These are phyloP conservation scores for Salmacisia buchloeana DNA, from an alignment of 1,284 basidiomycete species.

Conservation along the genomic window DNA sequence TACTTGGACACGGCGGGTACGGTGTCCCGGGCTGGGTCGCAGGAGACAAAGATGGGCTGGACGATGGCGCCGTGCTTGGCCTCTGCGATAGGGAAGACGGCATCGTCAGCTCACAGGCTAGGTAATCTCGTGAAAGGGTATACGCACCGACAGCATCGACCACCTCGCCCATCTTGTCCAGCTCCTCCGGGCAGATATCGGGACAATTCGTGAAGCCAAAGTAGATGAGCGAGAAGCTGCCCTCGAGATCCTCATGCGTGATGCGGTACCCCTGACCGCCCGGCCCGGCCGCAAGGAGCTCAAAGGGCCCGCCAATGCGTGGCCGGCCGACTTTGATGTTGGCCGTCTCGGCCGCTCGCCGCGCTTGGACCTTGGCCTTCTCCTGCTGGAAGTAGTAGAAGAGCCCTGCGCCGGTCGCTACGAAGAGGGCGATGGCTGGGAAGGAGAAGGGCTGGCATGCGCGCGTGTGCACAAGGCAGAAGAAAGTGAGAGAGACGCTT, in stretches of 20 bases:
- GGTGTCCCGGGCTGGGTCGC: slow-evolving; percentile 88
- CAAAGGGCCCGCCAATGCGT: slow-evolving; percentile 83
- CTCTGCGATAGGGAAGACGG: slow-evolving; percentile 5
- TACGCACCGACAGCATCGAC: slow-evolving; percentile 67
- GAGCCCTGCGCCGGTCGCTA: slow-evolving; percentile 72
- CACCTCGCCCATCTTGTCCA: slow-evolving; percentile 90
- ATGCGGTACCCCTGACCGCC: slow-evolving; percentile 53
- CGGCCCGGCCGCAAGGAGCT: slow-evolving; percentile 24
- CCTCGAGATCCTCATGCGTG: slow-evolving; percentile 77
- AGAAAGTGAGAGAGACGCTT: neutral
- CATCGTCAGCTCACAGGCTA: slow-evolving; percentile 54
- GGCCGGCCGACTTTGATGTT: slow-evolving; percentile 58
- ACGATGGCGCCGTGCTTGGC: slow-evolving; percentile 26
- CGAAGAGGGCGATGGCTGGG: slow-evolving; percentile 72
- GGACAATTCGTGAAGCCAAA: slow-evolving; percentile 67
- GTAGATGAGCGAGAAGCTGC: slow-evolving; percentile 74
- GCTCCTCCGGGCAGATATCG: slow-evolving; percentile 95
- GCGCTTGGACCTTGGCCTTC: slow-evolving; percentile 56
- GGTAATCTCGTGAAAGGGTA: slow-evolving; percentile 14
- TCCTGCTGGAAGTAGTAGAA: slow-evolving; percentile 84
- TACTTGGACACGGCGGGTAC: slow-evolving; percentile 59
- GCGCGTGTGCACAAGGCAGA: too few relatives aligned
- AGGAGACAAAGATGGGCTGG: slow-evolving; percentile 82
- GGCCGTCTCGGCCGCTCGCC: slow-evolving; percentile 27
- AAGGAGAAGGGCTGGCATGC: slow-evolving; percentile 87